These are phyloP conservation scores for Skeletonema grethae DNA, from an alignment of 108 stramenopile genomes.

Conservation along the genomic window DNA sequence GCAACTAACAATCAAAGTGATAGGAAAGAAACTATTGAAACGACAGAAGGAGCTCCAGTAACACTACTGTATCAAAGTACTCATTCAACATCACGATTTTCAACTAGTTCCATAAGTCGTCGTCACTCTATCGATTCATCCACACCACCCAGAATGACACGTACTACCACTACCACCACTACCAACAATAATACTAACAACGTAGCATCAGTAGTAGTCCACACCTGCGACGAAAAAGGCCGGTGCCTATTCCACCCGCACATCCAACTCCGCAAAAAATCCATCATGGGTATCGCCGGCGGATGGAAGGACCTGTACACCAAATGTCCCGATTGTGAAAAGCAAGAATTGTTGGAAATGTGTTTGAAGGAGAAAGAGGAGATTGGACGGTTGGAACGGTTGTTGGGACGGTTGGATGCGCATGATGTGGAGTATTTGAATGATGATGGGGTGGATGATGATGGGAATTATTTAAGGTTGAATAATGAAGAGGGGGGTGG, in stretches of 20 bases:
- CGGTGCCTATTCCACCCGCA: slow-evolving; percentile 42
- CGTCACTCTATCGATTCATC: too few relatives aligned
- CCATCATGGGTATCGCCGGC: slow-evolving; percentile 15
- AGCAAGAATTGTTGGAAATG: slow-evolving; percentile 21
- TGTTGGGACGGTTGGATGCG: not conserved
- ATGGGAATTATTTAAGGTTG: not conserved
- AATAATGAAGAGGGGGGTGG: too few relatives aligned
- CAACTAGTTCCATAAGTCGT: too few relatives aligned
- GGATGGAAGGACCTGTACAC: slow-evolving; percentile 44
- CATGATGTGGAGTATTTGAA: slow-evolving; percentile 1
- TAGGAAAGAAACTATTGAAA: too few relatives aligned
- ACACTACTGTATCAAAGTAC: too few relatives aligned
- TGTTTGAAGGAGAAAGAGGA: not conserved
- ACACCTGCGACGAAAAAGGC: slow-evolving; percentile 31
- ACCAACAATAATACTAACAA: not conserved
- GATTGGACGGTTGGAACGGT: not conserved
- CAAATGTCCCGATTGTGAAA: slow-evolving; percentile 46
- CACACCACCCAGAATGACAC: too few relatives aligned
- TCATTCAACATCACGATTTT: too few relatives aligned
- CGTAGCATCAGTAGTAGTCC: not conserved
- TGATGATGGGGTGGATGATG: not conserved
- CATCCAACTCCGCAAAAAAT: slow-evolving; percentile 47
- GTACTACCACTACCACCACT: not conserved
- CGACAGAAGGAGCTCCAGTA: too few relatives aligned
- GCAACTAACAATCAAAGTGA: too few relatives aligned